phyloP scores from a whole-genome alignment of 371 early-diverging fungal genomes.

The Phascolomyces articulosus region DNA sequence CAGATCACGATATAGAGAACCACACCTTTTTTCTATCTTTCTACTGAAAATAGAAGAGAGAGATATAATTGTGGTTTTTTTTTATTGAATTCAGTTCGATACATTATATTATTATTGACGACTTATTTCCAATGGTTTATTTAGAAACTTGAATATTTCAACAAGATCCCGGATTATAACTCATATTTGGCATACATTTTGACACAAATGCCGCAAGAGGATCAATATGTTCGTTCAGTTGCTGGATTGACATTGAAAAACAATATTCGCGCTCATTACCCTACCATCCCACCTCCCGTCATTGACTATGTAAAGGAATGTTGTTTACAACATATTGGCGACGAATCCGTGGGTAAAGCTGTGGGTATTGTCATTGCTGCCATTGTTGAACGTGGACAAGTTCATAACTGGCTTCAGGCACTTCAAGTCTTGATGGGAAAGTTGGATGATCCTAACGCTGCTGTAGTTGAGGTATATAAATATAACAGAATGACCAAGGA shows the following conservation, averaged over 20 bases:
- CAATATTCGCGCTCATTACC: conserved; percentile 70
- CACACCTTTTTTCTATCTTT: background rate
- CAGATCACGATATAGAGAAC: too few relatives aligned
- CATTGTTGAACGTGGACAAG: conserved; percentile 69
- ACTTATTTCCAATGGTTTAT: too few relatives aligned
- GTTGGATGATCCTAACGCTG: conserved; percentile 68
- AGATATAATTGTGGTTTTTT: too few relatives aligned
- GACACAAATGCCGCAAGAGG: conserved; percentile 70
- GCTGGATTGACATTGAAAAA: conserved; percentile 93
- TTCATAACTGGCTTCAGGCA: conserved; percentile 84
- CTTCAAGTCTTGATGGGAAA: conserved; percentile 76
- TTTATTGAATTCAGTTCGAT: too few relatives aligned
- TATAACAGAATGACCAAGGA: background rate
- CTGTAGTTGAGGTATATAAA: conserved; percentile 74
- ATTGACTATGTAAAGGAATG: conserved; percentile 77
- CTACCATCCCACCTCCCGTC: conserved; percentile 63
- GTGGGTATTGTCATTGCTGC: conserved; percentile 77
- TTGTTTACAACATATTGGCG: conserved; percentile 76
- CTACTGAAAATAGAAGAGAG: too few relatives aligned
- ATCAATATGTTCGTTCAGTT: conserved; percentile 70
- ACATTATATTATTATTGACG: too few relatives aligned
- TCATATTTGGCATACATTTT: conserved; percentile 88
- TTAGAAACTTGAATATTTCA: conserved; percentile 85
- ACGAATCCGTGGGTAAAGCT: conserved; percentile 76
- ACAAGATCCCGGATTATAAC: conserved; percentile 86